Percentiles rank a stretch among this genome's conserved stretches.
Conservation (phyloP, 257 asterid species). For the Salvia miltiorrhiza region DNA sequence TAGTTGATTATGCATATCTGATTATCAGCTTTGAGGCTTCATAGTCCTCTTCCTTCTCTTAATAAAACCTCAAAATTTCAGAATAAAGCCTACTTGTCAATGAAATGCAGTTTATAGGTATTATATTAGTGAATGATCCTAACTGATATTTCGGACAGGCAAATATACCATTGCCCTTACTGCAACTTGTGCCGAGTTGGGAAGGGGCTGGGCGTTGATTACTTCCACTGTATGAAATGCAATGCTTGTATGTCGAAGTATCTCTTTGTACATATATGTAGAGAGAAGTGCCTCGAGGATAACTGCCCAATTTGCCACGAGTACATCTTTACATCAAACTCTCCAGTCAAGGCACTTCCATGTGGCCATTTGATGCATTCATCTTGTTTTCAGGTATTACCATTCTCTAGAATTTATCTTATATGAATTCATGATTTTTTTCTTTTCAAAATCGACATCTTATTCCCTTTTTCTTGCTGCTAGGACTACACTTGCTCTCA, state of each 20-base stretch:
- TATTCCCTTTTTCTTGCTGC: constrained; percentile 22
- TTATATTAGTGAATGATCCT: constrained; percentile 25
- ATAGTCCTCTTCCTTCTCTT: constrained; percentile 6
- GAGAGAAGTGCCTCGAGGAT: constrained; percentile 83
- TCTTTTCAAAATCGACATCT: constrained; percentile 1
- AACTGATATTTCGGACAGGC: constrained; percentile 50
- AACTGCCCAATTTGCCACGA: constrained; percentile 92
- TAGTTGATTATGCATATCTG: constrained; percentile 25
- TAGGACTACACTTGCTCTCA: constrained; percentile 77
- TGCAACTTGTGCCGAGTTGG: constrained; percentile 93
- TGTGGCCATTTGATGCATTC: constrained; percentile 96
- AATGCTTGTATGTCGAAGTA: constrained; percentile 78
- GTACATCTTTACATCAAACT: constrained; percentile 64
- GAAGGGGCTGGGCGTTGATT: constrained; percentile 76
- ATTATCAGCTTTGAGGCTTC: constrained; percentile 3
- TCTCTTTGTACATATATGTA: constrained; percentile 66
- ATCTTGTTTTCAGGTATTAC: constrained; percentile 70
- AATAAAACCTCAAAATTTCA: neutral
- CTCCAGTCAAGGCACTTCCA: constrained; percentile 80
- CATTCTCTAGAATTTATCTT: neutral
- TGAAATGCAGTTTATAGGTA: neutral
- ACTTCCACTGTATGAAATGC: constrained; percentile 93
- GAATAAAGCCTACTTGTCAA: no score
- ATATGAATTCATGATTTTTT: neutral
- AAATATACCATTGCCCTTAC: constrained; percentile 90